Evolutionary conservation across 208 protist species (phyloP), one percentile per base, ranked within the genome.

Genomic region (Trypanosoma scelopori): DNA sequence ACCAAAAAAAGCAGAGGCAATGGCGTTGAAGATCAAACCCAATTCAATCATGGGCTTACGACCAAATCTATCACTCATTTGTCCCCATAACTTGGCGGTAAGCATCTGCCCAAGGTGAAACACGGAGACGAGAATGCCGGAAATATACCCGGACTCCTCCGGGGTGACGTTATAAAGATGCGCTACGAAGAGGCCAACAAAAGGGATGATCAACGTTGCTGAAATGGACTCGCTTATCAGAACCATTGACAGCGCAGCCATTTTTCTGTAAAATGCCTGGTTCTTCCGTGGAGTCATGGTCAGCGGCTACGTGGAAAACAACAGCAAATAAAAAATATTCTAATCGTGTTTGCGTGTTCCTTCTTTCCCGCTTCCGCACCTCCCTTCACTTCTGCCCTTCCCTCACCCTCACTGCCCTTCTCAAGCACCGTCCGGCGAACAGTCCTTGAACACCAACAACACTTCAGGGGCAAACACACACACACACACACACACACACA

Each of bases 1-100:
- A 7, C 88, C 88, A 56, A 94, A 89, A 51, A 91, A 82, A 28
- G 86, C 74, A 53, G 84, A 85, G 6, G 75, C 72, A 12, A 84
- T 39, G 3, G 79, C 66, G n/a, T 53, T 71, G 35, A 78, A 60
- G n/a, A 46, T 51, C 15, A 78, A 45, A 28, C 72, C 72, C 30
- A 74, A 39, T 49, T 76, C 71, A 45, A 82, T 82, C 67, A 82
- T 75, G 9, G 77, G 77, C 37, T 76, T 82, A 55, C 77, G 72
- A 13, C 72, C 75, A 32, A 76, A 76, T 22, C 69, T 41, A 46
- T 88, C 82, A 63, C 79, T 85, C 18, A 81, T 60, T 49, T 52
- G 59, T 13, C 82, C 82, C 76, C 78, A 88, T 42, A 74, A 75
- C 55, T 78, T 81, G 12, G 67, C 76, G 0, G 70, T 83, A 4